Evolutionary conservation across 2,329 filamentous ascomycete genomes (phyloP).

Genomic region (Fusarium sp.): DNA sequence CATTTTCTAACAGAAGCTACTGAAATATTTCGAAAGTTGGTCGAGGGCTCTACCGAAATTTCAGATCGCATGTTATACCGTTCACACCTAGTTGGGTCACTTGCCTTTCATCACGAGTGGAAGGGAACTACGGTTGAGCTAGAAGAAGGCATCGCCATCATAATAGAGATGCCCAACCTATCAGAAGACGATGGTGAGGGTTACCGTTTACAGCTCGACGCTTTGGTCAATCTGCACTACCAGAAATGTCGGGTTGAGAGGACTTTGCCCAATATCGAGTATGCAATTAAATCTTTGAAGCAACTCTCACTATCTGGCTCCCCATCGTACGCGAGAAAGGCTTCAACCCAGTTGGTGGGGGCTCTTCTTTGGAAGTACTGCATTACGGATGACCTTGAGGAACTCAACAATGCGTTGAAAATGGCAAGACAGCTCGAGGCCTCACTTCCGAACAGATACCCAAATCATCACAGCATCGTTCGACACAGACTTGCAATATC

Average conservation of each 20-base stretch:
- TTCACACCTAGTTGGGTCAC: background rate
- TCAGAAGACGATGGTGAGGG: accelerated
- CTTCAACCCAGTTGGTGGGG: background rate
- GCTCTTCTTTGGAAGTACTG: background rate
- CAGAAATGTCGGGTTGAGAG: background rate
- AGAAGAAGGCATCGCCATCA: background rate
- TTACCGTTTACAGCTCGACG: accelerated
- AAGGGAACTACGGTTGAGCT: background rate
- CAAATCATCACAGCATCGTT: background rate
- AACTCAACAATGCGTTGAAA: accelerated
- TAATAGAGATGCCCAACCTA: accelerated
- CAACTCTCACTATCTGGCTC: accelerated
- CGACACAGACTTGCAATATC: background rate
- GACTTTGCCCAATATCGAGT: accelerated
- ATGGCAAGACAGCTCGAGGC: background rate
- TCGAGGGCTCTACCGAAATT: accelerated
- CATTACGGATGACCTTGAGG: accelerated
- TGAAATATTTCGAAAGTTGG: accelerated
- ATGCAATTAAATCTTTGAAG: accelerated
- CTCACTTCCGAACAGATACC: background rate
- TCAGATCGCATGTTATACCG: accelerated
- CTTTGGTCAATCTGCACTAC: accelerated
- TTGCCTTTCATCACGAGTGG: background rate
- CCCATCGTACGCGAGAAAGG: accelerated
- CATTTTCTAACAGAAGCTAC: background rate